Evolutionary conservation across 768 basidiomycete species (phyloP).

Genomic region (Podaxis sp.): DNA sequence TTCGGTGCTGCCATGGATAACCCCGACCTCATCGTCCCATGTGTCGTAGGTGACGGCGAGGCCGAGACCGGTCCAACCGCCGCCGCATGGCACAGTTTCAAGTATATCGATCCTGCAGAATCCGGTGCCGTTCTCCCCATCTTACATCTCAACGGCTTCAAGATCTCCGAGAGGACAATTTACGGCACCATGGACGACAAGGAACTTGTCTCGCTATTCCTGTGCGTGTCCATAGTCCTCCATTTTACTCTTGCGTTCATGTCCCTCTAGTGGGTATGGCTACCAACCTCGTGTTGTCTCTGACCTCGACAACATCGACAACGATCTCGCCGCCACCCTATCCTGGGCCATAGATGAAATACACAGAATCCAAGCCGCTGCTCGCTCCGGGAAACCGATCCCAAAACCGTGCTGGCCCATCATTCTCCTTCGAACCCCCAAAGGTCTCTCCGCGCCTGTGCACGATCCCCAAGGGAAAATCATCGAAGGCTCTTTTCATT

Average conservation of each 20-base stretch:
- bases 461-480: conserved; percentile 56
- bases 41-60: conserved; percentile 88
- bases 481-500: conserved; percentile 78
- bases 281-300: conserved; percentile 86
- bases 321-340: conserved; percentile 77
- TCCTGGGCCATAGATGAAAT: conserved; percentile 80
- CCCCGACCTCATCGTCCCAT: conserved; percentile 77
- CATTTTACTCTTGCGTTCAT: conserved; percentile 2
- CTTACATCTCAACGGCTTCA: conserved; percentile 84
- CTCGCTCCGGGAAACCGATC: conserved; percentile 72
- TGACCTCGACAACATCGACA: conserved; percentile 62
- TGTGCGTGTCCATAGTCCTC: conserved; percentile 36
- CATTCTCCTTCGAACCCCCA: conserved; percentile 82
- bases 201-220: conserved; percentile 74
- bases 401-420: conserved; percentile 92
- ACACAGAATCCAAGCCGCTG: conserved; percentile 73
- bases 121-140: conserved; percentile 92
- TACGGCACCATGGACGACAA: conserved; percentile 90
- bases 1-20: conserved; percentile 93
- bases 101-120: conserved; percentile 89
- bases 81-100: conserved; percentile 81
- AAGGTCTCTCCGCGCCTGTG: conserved; percentile 76
- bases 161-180: conserved; percentile 89
- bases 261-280: conserved; percentile 64
- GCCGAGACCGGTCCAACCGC: conserved; percentile 81